Evolutionary conservation across 257 asterid species (phyloP), one percentile per base, ranked within the genome.

Genomic region (Coffea eugenioides): DNA sequence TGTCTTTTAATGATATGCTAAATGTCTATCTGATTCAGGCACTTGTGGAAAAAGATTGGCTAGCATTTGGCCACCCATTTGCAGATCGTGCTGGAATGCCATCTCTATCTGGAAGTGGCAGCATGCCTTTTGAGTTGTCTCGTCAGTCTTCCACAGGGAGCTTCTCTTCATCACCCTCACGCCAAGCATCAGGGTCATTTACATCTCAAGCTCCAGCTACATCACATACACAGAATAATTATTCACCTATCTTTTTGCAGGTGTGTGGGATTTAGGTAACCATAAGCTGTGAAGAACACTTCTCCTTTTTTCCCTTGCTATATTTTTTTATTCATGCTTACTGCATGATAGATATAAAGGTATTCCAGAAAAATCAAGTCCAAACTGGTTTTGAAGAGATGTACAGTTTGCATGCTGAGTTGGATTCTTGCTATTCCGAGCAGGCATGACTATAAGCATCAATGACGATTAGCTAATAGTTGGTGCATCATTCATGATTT

Each of bases 11-110:
- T 27, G 57, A 10, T 54, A 71, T 45, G 18, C 52, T 56, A 8
- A 54, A 69, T 78, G 81, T 78, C 51, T 57, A 45, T 81, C 71
- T 54, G 65, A 59, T 84, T 69, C 89, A 95, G 99, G 99, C 94
- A 39, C 96, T 95, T 75, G 85, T 95, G 73, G 99, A 95, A 83
- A 95, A 95, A 81, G 99, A 95, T 82, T 95, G 99, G 99, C 94
- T 95, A 78, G 97, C 99, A 62, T 95, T 95, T 91, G 99, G 99
- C 80, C 99, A 95, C 90, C 99, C 99, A 71, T 95, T 95, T 87
- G 91, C 99, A 57, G 99, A 93, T 83, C 99, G 99, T 83, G 77
- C 84, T 64, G 99, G 98, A 77, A 80, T 89, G 77, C 97, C 99
- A 76, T 88, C 92, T 77, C 81, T 90, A 77, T 87, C 94, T 80